These are phyloP conservation scores for Deuterostichococcus epilithicus DNA, from an alignment of 139 green algal species.

Conservation along the genomic window DNA sequence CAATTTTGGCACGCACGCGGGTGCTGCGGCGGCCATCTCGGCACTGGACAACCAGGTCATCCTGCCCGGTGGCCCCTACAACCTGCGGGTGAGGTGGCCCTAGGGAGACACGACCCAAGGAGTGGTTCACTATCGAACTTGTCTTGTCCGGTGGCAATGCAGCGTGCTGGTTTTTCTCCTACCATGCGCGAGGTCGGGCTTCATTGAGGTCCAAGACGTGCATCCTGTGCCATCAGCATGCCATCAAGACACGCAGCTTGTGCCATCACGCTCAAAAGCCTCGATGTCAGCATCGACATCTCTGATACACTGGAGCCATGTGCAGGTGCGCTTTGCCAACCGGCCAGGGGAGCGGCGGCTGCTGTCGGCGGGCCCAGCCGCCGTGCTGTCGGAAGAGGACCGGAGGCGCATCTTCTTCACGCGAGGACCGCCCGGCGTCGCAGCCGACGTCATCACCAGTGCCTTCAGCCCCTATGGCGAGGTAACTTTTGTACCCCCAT, in stretches of 20 bases:
- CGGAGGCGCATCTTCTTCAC: slow-evolving; percentile 13
- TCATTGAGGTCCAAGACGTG: no score
- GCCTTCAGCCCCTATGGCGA: slow-evolving; percentile 10
- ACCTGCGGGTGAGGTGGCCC: neutral
- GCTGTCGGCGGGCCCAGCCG: neutral
- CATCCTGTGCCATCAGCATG: no score
- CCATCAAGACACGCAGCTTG: no score
- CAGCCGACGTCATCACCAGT: neutral
- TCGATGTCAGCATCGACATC: no score
- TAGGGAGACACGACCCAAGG: no score
- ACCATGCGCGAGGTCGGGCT: no score
- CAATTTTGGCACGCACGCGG: neutral
- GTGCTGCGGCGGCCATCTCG: neutral
- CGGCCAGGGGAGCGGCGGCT: neutral
- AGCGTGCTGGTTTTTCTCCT: no score
- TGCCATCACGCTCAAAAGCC: no score
- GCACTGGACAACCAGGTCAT: neutral
- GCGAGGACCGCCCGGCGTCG: slow-evolving; percentile 6
- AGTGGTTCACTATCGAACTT: no score
- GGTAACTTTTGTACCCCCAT: no score
- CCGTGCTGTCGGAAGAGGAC: neutral
- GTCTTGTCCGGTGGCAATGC: no score
- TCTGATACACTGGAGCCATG: no score
- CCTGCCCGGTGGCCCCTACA: neutral
- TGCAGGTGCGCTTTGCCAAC: neutral